Percentiles rank a stretch among this genome's conserved stretches.
Evolutionary conservation across 2,329 filamentous ascomycete species (phyloP).

Genomic region (Teratosphaeria viscida): DNA sequence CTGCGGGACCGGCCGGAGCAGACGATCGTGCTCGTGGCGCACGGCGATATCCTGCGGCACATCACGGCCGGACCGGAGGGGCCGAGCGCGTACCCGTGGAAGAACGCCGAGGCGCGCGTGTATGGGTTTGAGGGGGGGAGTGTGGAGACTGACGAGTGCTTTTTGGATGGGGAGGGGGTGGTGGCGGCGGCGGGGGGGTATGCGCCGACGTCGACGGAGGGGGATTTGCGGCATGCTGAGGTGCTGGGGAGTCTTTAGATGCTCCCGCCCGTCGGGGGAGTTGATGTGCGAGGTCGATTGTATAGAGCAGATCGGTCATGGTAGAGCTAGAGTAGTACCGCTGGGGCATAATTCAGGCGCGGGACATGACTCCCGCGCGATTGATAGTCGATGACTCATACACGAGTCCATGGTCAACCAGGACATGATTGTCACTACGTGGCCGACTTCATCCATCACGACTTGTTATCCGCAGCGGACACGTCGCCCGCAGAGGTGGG

Average conservation of each 20-base stretch:
- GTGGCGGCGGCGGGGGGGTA: conserved; percentile 24
- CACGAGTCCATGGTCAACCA: too few relatives aligned
- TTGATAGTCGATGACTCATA: not conserved
- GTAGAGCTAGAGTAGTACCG: not conserved
- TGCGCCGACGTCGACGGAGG: conserved; percentile 19
- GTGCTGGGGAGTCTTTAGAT: not conserved
- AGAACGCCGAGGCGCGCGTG: conserved; percentile 21
- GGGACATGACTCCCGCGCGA: not conserved
- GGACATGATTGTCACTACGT: too few relatives aligned
- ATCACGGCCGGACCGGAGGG: conserved; percentile 16
- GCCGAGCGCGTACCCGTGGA: conserved; percentile 19
- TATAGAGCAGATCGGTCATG: not conserved
- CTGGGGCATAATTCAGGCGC: too few relatives aligned
- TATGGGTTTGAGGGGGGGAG: conserved; percentile 18
- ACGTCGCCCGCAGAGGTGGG: too few relatives aligned
- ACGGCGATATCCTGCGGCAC: conserved; percentile 23
- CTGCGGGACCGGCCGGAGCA: conserved; percentile 21
- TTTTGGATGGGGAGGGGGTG: conserved; percentile 15
- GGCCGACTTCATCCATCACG: too few relatives aligned
- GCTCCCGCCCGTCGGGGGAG: not conserved
- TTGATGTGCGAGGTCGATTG: not conserved
- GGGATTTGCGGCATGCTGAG: conserved; percentile 8
- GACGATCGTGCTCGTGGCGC: conserved; percentile 24
- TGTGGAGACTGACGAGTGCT: conserved; percentile 19
- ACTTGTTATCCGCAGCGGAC: too few relatives aligned